Base-by-base conservation (phyloP, 1,284 basidiomycete species). In the Tilletia indica region DNA sequence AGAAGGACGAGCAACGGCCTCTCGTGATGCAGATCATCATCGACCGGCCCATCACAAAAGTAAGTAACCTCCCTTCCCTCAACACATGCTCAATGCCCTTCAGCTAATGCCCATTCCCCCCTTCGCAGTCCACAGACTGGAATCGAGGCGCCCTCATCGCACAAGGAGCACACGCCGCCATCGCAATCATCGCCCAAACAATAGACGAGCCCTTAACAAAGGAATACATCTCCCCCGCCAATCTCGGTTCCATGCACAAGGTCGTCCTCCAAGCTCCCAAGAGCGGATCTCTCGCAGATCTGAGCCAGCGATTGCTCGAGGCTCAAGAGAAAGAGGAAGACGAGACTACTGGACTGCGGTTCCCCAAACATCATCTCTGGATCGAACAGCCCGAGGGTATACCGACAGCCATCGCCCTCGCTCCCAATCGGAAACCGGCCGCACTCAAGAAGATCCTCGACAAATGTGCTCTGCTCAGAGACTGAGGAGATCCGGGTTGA, bases 131-230 rank as follows among this genome's bases (percentile, higher is more conserved):
- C 49, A 85, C 86, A 70, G 86, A 84, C 19, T 89, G 88, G 88
- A 86, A 86, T 3, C 82, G 86, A n/a, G 88, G 88, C 2, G 87
- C 88, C 3, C 84, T 89, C 71, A 88, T 89, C 87, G 87, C 87
- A 0, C 88, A 89, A 75, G 85, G 85, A 0, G 88, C 88, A 0
- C 88, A 89, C 74, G 88, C 88, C 1, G 86, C 88, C 8, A 85
- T 86, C 3, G 88, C 87, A 3, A 72, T 77, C 64, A 49, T 72
- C 47, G 56, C 71, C 2, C 36, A 68, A 36, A 73, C 73, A 36
- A 31, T n/a, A 1, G 42, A 45, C 51, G 25, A 38, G n/a, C 47
- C 68, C 14, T 12, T 8, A 4, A 74, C 73, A 16, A 51, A 58
- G 56, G 67, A 54, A 8, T 74, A 74, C 48, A 9, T 74, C n/a